Evolutionary conservation across 306 rosid species (phyloP), one percentile per base, ranked within the genome.

Genomic region (Quercus gilva): DNA sequence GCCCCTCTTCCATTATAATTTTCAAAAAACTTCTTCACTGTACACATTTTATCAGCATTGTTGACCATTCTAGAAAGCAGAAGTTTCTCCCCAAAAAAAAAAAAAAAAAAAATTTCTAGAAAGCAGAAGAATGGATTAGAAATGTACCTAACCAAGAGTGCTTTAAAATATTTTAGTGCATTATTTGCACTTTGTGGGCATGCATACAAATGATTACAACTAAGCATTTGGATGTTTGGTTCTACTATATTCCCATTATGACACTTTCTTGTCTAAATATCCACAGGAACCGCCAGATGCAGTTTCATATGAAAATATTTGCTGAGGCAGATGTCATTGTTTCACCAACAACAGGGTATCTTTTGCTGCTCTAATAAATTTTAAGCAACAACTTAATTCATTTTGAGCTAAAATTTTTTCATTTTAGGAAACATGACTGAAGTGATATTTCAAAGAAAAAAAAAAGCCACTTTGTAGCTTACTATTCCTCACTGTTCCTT

Each of bases 291-390:
- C 91, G 99, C 19, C 99, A 94, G 80, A 77, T 92, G 79, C 91
- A 91, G 76, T 79, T 94, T 78, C 99, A 94, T 82, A 85, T 41
- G 83, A 91, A 84, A 68, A 88, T 94, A 85, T 86, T 94, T 77
- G 77, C 85, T 5, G 85, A 85, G 18, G 94, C 99, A 55, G 97
- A 94, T 74, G 94, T 92, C 79, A 94, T 94, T 68, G 99, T 94
- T 75, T 84, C 97, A 43, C 99, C 99, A 67, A 94, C 98, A 78
- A 86, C 92, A 0, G 98, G 98, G 98, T 94, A 69, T 25, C 79
- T 76, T 75, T 26, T 77, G 21, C 49, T 5, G 1, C 79, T n/a
- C 1, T 29, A 28, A 35, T 64, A 6, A 15, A 60, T 11, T 25
- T 25, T 60, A 60, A 12, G 19, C 29, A 15, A 25, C 25, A 23